Evolutionary conservation across 2,329 filamentous ascomycete genomes (phyloP).

Genomic region (Xylaria sp.): DNA sequence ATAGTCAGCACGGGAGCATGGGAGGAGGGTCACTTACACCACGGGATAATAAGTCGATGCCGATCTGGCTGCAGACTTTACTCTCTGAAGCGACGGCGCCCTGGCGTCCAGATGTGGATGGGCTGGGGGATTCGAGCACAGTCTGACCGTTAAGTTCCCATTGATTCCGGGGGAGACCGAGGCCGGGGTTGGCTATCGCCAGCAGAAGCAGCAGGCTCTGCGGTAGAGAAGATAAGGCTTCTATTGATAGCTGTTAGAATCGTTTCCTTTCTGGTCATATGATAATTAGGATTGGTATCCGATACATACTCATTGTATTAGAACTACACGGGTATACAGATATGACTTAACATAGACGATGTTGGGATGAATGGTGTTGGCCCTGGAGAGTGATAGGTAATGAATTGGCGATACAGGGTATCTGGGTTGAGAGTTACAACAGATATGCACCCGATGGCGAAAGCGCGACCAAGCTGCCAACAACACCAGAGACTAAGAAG

Average conservation of each 20-base stretch:
- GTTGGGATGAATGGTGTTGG: not conserved
- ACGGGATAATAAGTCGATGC: slow-evolving; percentile 40
- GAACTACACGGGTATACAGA: not conserved
- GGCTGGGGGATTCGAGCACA: slow-evolving; percentile 30
- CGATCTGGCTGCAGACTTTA: slow-evolving; percentile 43
- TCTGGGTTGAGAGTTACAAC: not conserved
- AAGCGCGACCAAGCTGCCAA: not conserved
- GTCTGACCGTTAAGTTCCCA: slow-evolving; percentile 23
- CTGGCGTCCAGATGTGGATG: slow-evolving; percentile 23
- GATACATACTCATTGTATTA: slow-evolving; percentile 15
- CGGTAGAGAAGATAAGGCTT: slow-evolving; percentile 8
- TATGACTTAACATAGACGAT: not conserved
- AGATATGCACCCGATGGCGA: not conserved
- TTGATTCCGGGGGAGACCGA: slow-evolving; percentile 5
- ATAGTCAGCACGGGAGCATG: not conserved
- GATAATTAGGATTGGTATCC: not conserved
- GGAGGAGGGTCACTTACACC: slow-evolving; percentile 35
- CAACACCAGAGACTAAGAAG: not conserved
- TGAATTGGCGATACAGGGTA: not conserved
- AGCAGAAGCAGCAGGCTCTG: slow-evolving; percentile 23
- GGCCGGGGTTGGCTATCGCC: not conserved
- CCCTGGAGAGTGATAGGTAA: not conserved
- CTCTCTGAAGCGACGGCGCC: slow-evolving; percentile 43
- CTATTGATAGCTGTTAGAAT: slow-evolving; percentile 3
- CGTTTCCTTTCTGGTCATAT: too few species aligned